Evolutionary conservation across 2,329 filamentous ascomycete genomes (phyloP), one percentile per base, ranked within the genome.

Genomic region (Sclerotinia sclerotiorum): DNA sequence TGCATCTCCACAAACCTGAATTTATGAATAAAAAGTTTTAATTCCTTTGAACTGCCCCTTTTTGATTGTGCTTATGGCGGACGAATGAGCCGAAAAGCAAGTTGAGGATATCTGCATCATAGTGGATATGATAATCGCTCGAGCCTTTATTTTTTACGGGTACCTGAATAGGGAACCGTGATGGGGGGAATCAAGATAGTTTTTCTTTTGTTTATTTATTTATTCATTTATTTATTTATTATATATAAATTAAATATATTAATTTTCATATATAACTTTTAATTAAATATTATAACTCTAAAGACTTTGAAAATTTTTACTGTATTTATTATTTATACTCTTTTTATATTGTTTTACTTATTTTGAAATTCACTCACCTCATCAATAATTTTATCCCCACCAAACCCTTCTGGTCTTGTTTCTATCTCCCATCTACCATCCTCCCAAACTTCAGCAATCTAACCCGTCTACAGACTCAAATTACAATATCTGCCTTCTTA

Each of bases 351-450:
- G n/a, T 21, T 10, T 21, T 24, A 44, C 35, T 21, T 17, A 2
- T n/a, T 32, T 61, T 10, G 19, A 32, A 1, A 64, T 69, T 65
- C 61, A 68, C 65, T 64, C 13, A 11, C 13, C 8, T 56, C 8
- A 21, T 61, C 7, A 13, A 21, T 6, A 48, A 35, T 17, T n/a
- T 24, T 10, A n/a, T 10, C 51, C 27, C 35, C 2, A 24, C 24
- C 21, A 32, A 17, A 13, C 10, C 21, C 19, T 39, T n/a, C 5
- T n/a, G 3, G 17, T 56, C 24, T 19, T 57, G n/a, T 21, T 35
- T 46, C 55, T 46, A 67, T 56, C 29, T 44, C 17, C 21, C 21
- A 15, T 19, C 29, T 3, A 48, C 48, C 46, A 58, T 65, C 32
- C 39, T 57, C 46, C 42, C 19, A 67, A 24, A 1, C 21, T 32